Base-by-base conservation (phyloP, 495 filamentous ascomycete genomes). In the Viridothelium virens region DNA sequence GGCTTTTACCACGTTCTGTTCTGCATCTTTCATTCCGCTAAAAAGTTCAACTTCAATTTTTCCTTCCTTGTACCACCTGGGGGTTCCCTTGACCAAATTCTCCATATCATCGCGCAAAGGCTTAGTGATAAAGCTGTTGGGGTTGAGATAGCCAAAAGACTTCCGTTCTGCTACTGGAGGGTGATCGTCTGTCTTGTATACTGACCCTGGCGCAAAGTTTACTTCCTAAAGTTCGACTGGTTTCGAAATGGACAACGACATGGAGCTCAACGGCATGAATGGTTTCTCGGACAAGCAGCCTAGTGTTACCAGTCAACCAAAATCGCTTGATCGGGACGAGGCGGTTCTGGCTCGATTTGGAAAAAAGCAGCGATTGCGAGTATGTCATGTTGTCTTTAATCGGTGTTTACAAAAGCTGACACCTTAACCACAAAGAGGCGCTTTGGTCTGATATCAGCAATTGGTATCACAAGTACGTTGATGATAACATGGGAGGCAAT, bases 401-500 rank as follows among this genome's bases (percentile, higher is more conserved):
- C 25, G 25, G 25, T 25, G 16, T 14, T 33, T 37, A 33, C 33
- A 3, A 38, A 18, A 33, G 33, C 59, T 62, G 16, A 53, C n/a
- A 53, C 5, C 48, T 53, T 16, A 53, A 11, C 18, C n/a, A n/a
- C 48, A 16, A 33, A 71, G 70, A 63, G 70, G 3, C 63, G 61
- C 16, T 71, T 71, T 56, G 62, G 50, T 10, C 12, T 59, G 2
- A 6, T 65, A 25, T 41, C 68, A 10, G 67, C 70, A 31, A 56
- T 71, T 34, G 68, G 70, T 39, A 67, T 71, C 46, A 63, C 56
- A 12, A 37, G 62, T 38, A 61, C 66, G 3, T 14, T 69, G 18
- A 65, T 70, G 65, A 53, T 37, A n/a, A 48, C 68, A 11, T 71
- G 70, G 70, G 70, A 71, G 53, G 46, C 16, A 4, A 36, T 48